A percentile compares a stretch with the other conserved stretches of the same genome.
These are phyloP conservation scores for Rubus idaeus DNA, from an alignment of 306 rosid species.

Conservation along the genomic window DNA sequence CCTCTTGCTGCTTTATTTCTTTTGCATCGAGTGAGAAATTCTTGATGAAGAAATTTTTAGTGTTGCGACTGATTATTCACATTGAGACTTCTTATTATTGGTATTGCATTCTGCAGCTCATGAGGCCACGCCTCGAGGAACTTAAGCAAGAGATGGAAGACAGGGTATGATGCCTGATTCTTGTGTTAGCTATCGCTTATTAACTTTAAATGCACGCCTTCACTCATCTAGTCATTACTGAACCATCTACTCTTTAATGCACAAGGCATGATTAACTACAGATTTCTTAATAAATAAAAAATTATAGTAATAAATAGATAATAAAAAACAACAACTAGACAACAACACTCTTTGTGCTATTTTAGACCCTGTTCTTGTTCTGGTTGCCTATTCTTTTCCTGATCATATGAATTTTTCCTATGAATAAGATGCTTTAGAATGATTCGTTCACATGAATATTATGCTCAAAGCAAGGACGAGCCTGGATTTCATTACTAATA, in stretches of 20 bases:
- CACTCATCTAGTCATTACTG: background rate
- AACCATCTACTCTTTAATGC: background rate
- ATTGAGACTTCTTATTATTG: conserved; percentile 7
- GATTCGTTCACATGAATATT: background rate
- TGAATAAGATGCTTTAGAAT: background rate
- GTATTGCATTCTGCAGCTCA: conserved; percentile 48
- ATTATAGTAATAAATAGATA: no score
- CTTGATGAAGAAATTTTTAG: background rate
- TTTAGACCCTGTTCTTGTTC: background rate
- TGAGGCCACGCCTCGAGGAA: conserved; percentile 73
- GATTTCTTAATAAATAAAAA: background rate
- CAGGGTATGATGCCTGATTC: conserved; percentile 46
- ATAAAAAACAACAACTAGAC: background rate
- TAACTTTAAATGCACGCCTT: background rate
- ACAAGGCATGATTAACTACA: background rate
- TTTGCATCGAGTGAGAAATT: background rate
- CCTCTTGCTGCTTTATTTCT: background rate
- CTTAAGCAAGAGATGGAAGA: conserved; percentile 51
- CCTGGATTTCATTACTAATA: background rate
- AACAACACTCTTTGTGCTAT: background rate
- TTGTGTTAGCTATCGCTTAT: conserved; percentile 21
- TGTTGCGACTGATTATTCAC: background rate
- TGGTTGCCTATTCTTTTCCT: background rate
- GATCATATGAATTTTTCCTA: background rate
- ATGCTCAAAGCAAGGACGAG: background rate